Evolutionary conservation across 768 basidiomycete genomes (phyloP).

Genomic region (Sarcodon sp.): DNA sequence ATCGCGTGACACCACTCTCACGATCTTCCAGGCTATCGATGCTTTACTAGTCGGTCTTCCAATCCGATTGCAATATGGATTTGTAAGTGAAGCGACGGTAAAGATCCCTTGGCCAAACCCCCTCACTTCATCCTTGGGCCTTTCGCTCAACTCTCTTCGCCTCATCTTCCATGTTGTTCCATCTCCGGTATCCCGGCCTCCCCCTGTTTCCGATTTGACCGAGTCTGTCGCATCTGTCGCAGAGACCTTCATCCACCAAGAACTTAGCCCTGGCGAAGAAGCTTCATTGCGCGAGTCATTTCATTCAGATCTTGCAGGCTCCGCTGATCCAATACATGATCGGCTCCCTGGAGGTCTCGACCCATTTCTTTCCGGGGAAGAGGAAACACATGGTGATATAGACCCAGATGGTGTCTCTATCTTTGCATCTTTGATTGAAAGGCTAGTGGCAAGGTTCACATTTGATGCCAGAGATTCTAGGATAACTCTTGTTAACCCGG

Average conservation of each 20-base stretch:
- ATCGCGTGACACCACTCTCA: slow-evolving; percentile 7
- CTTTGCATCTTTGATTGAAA: slow-evolving; percentile 70
- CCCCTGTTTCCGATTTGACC: slow-evolving; percentile 33
- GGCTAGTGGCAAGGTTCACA: slow-evolving; percentile 65
- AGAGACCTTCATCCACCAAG: slow-evolving; percentile 77
- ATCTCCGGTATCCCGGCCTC: slow-evolving; percentile 9
- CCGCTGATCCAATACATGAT: slow-evolving; percentile 13
- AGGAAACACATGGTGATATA: slow-evolving; percentile 25
- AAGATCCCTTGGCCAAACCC: slow-evolving; percentile 83
- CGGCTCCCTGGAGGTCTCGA: slow-evolving; percentile 59
- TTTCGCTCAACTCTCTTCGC: slow-evolving; percentile 56
- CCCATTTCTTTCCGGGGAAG: slow-evolving; percentile 35
- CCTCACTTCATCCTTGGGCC: slow-evolving; percentile 56
- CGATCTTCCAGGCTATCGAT: slow-evolving; percentile 63
- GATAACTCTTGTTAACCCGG: slow-evolving; percentile 57
- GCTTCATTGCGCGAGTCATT: slow-evolving; percentile 59
- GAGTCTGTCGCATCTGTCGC: slow-evolving; percentile 78
- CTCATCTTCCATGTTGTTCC: slow-evolving; percentile 44
- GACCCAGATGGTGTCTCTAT: slow-evolving; percentile 71
- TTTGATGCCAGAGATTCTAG: slow-evolving; percentile 59
- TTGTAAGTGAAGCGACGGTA: slow-evolving; percentile 61
- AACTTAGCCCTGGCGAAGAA: slow-evolving; percentile 62
- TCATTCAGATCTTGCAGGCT: slow-evolving; percentile 26
- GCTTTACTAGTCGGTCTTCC: slow-evolving; percentile 51
- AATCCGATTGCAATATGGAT: slow-evolving; percentile 54